Percentiles rank a stretch among this genome's conserved stretches.
Evolutionary conservation across 2,329 filamentous ascomycete species (phyloP).

Genomic region (Monilinia laxa): DNA sequence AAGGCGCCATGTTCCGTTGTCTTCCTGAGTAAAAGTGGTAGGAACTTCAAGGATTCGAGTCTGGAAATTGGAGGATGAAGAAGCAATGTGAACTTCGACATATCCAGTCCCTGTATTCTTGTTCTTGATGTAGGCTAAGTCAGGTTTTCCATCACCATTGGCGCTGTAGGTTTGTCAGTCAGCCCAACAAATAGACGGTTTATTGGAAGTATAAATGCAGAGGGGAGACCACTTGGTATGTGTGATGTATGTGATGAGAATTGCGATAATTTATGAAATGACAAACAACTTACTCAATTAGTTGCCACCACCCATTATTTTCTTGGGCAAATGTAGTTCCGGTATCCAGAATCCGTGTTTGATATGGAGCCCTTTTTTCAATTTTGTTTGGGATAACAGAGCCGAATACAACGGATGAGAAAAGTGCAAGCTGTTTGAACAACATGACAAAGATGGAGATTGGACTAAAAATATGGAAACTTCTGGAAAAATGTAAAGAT

Average conservation of each 20-base stretch:
- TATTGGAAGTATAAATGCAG: background rate
- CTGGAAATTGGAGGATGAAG: slow-evolving; percentile 11
- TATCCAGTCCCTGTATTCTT: slow-evolving; percentile 16
- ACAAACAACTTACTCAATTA: slow-evolving; percentile 18
- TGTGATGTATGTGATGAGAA: background rate
- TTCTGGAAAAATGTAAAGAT: background rate
- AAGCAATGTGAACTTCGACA: slow-evolving; percentile 22
- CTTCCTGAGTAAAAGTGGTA: slow-evolving; percentile 14
- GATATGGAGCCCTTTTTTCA: slow-evolving; percentile 16
- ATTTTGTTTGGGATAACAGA: background rate
- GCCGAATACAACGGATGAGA: background rate
- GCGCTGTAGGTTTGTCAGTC: background rate
- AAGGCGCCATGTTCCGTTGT: slow-evolving; percentile 17
- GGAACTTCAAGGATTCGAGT: slow-evolving; percentile 14
- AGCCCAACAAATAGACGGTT: background rate
- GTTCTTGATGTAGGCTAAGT: slow-evolving; percentile 18
- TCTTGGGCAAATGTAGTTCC: slow-evolving; percentile 20
- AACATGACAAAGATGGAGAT: slow-evolving; percentile 1
- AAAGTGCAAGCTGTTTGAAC: background rate
- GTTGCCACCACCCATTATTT: slow-evolving; percentile 23
- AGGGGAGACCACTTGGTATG: background rate
- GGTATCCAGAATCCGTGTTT: slow-evolving; percentile 14
- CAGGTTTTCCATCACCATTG: slow-evolving; percentile 13
- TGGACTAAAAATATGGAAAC: too few species aligned
- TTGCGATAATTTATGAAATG: background rate